Evolutionary conservation across 1,139 yeast genomes (phyloP), one percentile per base, ranked within the genome.

Genomic region (Wickerhamiella pararugosa): DNA sequence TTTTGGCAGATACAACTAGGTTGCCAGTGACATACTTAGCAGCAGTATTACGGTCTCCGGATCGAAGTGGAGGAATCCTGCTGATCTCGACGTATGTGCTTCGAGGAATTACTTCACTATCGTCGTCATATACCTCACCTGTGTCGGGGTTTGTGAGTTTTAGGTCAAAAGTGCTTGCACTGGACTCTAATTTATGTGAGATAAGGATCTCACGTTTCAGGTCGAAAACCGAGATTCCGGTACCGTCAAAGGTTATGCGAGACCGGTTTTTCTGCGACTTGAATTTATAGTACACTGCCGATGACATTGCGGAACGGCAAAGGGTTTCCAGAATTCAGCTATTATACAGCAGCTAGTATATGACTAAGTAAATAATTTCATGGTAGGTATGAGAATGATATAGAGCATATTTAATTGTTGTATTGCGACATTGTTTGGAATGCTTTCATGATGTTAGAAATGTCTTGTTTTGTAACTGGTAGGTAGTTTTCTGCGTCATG

Each of bases 181-280:
- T 93, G 45, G 78, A 76, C 3, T 90, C 87, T 25, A 90, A 65
- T 53, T 77, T 82, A 61, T 87, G 90, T 40, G 79, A 84, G 29
- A 70, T 61, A 40, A 92, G 79, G 45, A 90, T 86, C 54, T 90
- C 97, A 50, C 90, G 75, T 62, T 92, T 92, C 49, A 90, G 66
- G 58, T 90, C 98, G 64, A 87, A 90, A 8, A 87, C 94, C 7
- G 94, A 82, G 43, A 92, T 76, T 30, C 97, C 96, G 0, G 97
- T 87, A 28, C 98, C 98, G 60, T 92, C 98, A 58, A 90, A 92
- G 42, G 79, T 73, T 37, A 90, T 75, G 37, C 93, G 74, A 32
- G 36, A 41, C 38, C 82, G 78, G 42, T 74, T 77, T 59, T 77
- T 80, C 59, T 87, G 96, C 36, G 94, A 92, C 49, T 76, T 67